Conservation (phyloP, 1,284 basidiomycete species). For the Trametes versicolor region DNA sequence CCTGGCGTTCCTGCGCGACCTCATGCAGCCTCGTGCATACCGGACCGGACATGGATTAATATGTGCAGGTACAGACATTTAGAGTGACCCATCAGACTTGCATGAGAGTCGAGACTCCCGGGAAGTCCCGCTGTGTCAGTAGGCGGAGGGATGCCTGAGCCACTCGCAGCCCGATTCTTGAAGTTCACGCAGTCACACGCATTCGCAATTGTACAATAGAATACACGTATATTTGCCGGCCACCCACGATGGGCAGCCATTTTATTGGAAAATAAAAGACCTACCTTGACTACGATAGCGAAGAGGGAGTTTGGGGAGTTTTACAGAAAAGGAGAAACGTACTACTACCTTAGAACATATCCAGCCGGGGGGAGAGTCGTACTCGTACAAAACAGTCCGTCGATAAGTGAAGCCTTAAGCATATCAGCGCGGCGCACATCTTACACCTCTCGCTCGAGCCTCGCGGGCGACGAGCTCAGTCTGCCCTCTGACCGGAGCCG, state of each 20-base stretch:
- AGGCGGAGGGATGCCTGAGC: no score
- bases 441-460: constrained; percentile 16
- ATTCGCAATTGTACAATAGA: background rate
- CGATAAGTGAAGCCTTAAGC: constrained; percentile 31
- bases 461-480: background rate
- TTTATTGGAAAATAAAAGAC: constrained; percentile 5
- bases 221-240: background rate
- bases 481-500: constrained; percentile 30
- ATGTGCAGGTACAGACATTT: no score
- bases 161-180: no score
- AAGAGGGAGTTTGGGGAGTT: background rate
- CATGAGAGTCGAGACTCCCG: no score
- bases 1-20: no score
- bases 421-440: constrained; percentile 15
- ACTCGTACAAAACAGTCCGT: constrained; percentile 20
- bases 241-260: background rate
- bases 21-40: no score
- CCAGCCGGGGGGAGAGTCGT: background rate
- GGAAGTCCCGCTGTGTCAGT: no score
- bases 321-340: background rate
- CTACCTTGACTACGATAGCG: constrained; percentile 10
- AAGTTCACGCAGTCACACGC: background rate
- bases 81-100: no score
- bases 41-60: no score
- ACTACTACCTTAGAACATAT: background rate